Evolutionary conservation across 306 rosid species (phyloP).

Genomic region (Dryas octopetala): DNA sequence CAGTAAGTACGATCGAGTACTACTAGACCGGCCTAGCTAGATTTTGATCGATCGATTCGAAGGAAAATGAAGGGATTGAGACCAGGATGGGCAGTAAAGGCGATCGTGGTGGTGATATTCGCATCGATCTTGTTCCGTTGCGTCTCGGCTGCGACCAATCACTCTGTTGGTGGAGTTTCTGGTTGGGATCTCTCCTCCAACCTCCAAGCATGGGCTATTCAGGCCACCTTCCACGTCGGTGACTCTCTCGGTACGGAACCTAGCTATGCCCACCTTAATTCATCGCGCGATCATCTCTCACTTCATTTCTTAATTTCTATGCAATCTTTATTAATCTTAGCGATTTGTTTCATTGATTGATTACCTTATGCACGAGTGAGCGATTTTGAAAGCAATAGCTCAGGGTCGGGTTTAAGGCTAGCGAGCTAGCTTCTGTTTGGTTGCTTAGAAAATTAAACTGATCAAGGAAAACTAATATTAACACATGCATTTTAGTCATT

Average conservation of each 20-base stretch:
- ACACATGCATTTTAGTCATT: too few relatives aligned
- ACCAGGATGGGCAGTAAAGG: constrained; percentile 54
- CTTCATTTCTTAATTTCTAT: not conserved
- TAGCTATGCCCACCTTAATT: not conserved
- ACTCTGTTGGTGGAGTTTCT: constrained; percentile 62
- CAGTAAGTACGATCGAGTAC: too few relatives aligned
- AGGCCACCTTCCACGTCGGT: constrained; percentile 46
- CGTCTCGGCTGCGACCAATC: constrained; percentile 43
- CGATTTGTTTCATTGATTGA: too few relatives aligned
- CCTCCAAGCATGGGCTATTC: constrained; percentile 55
- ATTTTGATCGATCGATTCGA: not conserved
- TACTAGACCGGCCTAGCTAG: too few relatives aligned
- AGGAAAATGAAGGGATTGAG: constrained; percentile 48
- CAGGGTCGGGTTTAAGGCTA: too few relatives aligned
- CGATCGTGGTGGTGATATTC: constrained; percentile 40
- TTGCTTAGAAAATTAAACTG: too few relatives aligned
- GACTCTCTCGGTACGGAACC: constrained; percentile 59
- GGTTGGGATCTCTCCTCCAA: constrained; percentile 76
- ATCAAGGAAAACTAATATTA: too few relatives aligned
- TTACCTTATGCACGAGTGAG: too few relatives aligned
- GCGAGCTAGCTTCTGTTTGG: too few relatives aligned
- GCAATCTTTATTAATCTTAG: not conserved
- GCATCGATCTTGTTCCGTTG: constrained; percentile 57
- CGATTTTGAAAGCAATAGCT: too few relatives aligned
- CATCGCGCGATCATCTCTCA: too few relatives aligned